Evolutionary conservation across 2,329 filamentous ascomycete genomes (phyloP).

Genomic region (Ceratocystis variospora): DNA sequence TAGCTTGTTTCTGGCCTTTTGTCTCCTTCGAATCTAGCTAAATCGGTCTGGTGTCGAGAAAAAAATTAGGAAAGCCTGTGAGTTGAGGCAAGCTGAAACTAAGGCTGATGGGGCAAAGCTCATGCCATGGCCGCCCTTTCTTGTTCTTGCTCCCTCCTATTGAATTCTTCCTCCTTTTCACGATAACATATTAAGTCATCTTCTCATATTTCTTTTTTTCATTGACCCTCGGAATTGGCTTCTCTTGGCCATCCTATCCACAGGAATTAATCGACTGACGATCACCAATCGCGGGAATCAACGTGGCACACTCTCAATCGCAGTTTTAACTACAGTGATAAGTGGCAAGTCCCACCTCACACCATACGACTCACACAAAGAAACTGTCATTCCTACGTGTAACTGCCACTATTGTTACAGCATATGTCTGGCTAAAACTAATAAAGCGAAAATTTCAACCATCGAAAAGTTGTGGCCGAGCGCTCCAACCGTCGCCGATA

Average conservation of each 20-base stretch:
- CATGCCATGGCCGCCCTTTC: background rate
- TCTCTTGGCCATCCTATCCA: background rate
- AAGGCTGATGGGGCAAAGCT: slow-evolving; percentile 2
- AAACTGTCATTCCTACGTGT: background rate
- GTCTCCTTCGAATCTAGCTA: background rate
- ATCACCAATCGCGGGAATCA: background rate
- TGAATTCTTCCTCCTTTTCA: background rate
- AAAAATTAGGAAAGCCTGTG: background rate
- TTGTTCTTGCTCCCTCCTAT: background rate
- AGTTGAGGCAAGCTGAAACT: background rate
- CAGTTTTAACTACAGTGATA: too few species aligned
- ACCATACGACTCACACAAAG: background rate
- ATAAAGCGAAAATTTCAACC: background rate
- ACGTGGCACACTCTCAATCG: background rate
- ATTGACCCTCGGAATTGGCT: background rate
- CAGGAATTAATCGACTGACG: background rate
- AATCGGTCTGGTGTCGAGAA: background rate
- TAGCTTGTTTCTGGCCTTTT: background rate
- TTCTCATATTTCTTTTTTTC: background rate
- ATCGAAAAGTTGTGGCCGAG: background rate
- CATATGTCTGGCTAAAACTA: background rate
- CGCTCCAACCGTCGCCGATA: background rate
- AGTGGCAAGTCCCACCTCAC: too few species aligned
- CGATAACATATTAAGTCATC: background rate
- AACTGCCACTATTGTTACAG: background rate